Base-by-base conservation (phyloP, 2,329 filamentous ascomycete species). In the Mycocentrospora acerina region DNA sequence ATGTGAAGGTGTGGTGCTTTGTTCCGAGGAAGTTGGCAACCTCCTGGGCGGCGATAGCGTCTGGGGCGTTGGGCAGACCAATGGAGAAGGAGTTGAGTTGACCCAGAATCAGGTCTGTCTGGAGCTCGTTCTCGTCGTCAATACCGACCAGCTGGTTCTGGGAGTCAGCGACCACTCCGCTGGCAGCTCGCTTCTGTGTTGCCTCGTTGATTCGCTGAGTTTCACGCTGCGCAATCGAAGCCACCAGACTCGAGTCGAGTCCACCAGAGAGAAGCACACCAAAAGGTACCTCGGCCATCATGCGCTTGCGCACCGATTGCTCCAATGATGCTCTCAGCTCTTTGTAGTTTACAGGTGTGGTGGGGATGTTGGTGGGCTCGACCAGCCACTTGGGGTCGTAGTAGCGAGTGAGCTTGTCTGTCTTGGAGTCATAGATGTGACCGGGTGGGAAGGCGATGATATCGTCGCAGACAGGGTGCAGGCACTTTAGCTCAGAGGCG, bases 51-150 rank as follows among this genome's bases (percentile, higher is more conserved):
- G 93, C 93, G 69, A 86, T 83, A 63, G 89, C 93, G 69, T 98
- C 93, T 33, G 93, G 93, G 24, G 93, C 88, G 55, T 85, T 88
- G 7, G 91, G 90, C 24, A 98, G 83, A 64, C 93, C 93, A 55
- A 98, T 98, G 12, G 93, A 98, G 79, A 98, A 98, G 12, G 90
- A 96, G 81, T 97, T 94, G 70, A 98, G 82, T 70, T 97, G 88
- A 24, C 91, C 90, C 37, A 97, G 82, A 61, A 93, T 88, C 38
- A 90, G 93, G 48, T 95, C 81, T 11, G 90, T 95, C 32, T 86
- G 89, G 46, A 97, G 75, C 63, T 91, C 81, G 76, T 95, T 86
- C 42, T 91, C 82, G 64, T 95, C 90, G 60, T 97, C 93, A 57
- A 98, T 94, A 60, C 93, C 93, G 43, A 96, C 91, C 31, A 97